Percentiles rank a stretch among this genome's conserved stretches.
Evolutionary conservation across 2,329 filamentous ascomycete species (phyloP).

Genomic region (Helotiales sp.): DNA sequence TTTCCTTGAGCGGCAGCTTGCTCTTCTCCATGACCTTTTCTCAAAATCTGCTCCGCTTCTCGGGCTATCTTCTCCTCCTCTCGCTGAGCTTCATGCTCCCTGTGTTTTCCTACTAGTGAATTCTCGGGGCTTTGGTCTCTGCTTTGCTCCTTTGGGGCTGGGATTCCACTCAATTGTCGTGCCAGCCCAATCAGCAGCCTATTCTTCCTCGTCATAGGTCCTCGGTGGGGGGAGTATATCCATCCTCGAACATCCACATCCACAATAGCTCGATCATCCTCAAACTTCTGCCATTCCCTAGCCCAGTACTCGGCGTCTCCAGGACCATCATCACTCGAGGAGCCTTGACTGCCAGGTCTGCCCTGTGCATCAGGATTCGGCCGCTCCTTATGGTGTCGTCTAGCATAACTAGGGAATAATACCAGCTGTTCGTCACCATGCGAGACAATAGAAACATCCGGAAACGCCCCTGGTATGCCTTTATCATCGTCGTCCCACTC

Average conservation of each 20-base stretch:
- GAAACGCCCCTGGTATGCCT: conserved; percentile 74
- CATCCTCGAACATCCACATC: conserved; percentile 95
- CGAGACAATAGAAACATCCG: conserved; percentile 77
- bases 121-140: conserved; percentile 32
- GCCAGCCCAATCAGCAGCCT: conserved; percentile 84
- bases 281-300: conserved; percentile 74
- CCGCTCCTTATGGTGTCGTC: conserved; percentile 34
- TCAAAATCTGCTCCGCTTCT: conserved; percentile 76
- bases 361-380: conserved; percentile 35
- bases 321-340: conserved; percentile 42
- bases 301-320: conserved; percentile 74
- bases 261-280: conserved; percentile 82
- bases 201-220: conserved; percentile 84
- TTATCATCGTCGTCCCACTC: conserved; percentile 44
- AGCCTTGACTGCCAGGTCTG: conserved; percentile 22
- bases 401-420: conserved; percentile 93
- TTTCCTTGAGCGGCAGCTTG: conserved; percentile 68
- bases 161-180: conserved; percentile 82
- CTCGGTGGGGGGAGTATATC: conserved; percentile 85
- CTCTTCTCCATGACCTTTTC: conserved; percentile 69
- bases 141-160: conserved; percentile 42
- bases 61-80: conserved; percentile 67
- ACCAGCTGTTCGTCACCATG: conserved; percentile 90
- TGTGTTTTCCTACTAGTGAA: conserved; percentile 35
- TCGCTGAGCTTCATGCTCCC: conserved; percentile 48